Evolutionary conservation across 1,139 yeast species (phyloP).

Genomic region (Sugiyamaella neomexicana): DNA sequence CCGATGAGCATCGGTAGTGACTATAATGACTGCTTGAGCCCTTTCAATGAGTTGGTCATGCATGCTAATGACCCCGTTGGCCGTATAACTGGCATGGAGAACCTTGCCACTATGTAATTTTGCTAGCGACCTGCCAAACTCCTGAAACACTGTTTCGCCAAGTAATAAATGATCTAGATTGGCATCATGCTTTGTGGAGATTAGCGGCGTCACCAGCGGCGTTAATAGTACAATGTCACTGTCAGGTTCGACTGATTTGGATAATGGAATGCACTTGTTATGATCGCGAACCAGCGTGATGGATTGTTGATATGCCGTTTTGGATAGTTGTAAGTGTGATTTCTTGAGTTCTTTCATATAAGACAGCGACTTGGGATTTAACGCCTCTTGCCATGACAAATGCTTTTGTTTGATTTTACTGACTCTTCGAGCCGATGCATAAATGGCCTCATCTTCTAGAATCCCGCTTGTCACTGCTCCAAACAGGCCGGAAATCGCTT

Average conservation of each 20-base stretch:
- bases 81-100: slow-evolving; percentile 62
- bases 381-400: slow-evolving; percentile 52
- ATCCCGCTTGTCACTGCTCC: slow-evolving; percentile 57
- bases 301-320: slow-evolving; percentile 53
- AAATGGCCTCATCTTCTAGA: slow-evolving; percentile 50
- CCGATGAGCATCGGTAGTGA: slow-evolving; percentile 63
- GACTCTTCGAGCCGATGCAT: slow-evolving; percentile 49
- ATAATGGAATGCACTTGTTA: slow-evolving; percentile 53
- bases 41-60: slow-evolving; percentile 59
- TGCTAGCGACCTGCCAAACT: slow-evolving; percentile 36
- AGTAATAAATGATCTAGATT: slow-evolving; percentile 41
- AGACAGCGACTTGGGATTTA: slow-evolving; percentile 38
- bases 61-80: slow-evolving; percentile 59
- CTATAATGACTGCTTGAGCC: slow-evolving; percentile 56
- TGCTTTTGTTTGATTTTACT: slow-evolving; percentile 48
- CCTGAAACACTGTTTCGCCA: slow-evolving; percentile 61
- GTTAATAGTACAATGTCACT: slow-evolving; percentile 51
- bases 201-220: slow-evolving; percentile 53
- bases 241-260: slow-evolving; percentile 45
- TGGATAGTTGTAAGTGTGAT: slow-evolving; percentile 50
- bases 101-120: slow-evolving; percentile 47
- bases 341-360: slow-evolving; percentile 44
- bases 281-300: slow-evolving; percentile 60
- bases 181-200: slow-evolving; percentile 31
- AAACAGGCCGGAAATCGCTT: slow-evolving; percentile 56